Evolutionary conservation across 768 basidiomycete species (phyloP).

Genomic region (Scleroderma citrinum): DNA sequence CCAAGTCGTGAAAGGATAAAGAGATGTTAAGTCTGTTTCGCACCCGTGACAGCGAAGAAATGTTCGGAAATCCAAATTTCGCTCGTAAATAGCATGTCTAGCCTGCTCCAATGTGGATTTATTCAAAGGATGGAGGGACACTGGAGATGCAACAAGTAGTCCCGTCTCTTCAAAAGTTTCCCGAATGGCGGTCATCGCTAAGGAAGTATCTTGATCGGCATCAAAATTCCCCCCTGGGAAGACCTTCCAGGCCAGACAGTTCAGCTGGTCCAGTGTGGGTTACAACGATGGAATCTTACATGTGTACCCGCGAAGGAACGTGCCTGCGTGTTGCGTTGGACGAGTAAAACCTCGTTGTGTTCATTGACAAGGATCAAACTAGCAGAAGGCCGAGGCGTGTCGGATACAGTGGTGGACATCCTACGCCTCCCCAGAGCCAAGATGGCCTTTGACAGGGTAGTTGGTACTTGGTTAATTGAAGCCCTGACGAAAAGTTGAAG

Average conservation of each 20-base stretch:
- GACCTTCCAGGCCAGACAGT: slow-evolving; percentile 38
- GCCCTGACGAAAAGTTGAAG: background rate
- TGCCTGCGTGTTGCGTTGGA: slow-evolving; percentile 62
- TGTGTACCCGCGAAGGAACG: slow-evolving; percentile 61
- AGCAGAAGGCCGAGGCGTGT: slow-evolving; percentile 53
- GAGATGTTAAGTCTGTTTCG: slow-evolving; percentile 36
- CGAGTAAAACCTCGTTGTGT: slow-evolving; percentile 62
- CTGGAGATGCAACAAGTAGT: slow-evolving; percentile 49
- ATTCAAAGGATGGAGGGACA: slow-evolving; percentile 11
- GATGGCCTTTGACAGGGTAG: background rate
- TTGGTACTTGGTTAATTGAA: background rate
- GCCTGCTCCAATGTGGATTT: slow-evolving; percentile 45
- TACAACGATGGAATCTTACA: slow-evolving; percentile 33
- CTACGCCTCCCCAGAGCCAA: background rate
- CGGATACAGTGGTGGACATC: background rate
- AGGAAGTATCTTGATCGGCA: slow-evolving; percentile 48
- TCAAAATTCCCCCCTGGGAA: slow-evolving; percentile 75
- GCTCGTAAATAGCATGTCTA: slow-evolving; percentile 51
- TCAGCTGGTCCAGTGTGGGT: slow-evolving; percentile 1
- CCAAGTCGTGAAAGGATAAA: slow-evolving; percentile 74
- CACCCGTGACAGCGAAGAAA: slow-evolving; percentile 47
- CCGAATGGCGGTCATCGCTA: slow-evolving; percentile 60
- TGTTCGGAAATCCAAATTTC: slow-evolving; percentile 41
- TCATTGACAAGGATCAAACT: slow-evolving; percentile 61
- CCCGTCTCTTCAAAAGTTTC: slow-evolving; percentile 79